Evolutionary conservation across 768 basidiomycete genomes (phyloP).

Genomic region (Lactarius sp.): DNA sequence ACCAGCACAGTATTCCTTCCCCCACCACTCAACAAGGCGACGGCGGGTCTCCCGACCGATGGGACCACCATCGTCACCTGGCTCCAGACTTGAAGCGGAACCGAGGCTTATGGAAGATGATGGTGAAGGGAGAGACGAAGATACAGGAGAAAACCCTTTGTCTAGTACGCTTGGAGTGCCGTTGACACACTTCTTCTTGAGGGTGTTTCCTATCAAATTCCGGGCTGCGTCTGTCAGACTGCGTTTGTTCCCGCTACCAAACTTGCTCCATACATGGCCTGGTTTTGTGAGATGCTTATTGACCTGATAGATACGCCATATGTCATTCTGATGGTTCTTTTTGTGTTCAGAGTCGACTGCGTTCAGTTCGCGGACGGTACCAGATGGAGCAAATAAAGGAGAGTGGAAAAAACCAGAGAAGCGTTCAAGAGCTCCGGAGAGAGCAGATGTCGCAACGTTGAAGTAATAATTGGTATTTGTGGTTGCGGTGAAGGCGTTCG

Average conservation of each 20-base stretch:
- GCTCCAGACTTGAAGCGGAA: constrained; percentile 51
- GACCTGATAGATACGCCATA: constrained; percentile 93
- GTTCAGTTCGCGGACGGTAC: constrained; percentile 85
- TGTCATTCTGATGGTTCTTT: constrained; percentile 87
- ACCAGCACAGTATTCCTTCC: constrained; percentile 71
- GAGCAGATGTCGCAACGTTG: constrained; percentile 57
- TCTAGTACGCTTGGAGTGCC: constrained; percentile 32
- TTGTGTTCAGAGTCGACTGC: constrained; percentile 97
- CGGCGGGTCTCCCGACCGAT: constrained; percentile 78
- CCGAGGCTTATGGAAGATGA: constrained; percentile 49
- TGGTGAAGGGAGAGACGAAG: constrained; percentile 53
- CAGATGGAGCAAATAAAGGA: constrained; percentile 83
- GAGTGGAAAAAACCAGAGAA: constrained; percentile 87
- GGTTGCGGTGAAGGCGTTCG: constrained; percentile 91
- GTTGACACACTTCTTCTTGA: constrained; percentile 28
- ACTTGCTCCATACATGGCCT: constrained; percentile 86
- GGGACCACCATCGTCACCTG: constrained; percentile 56
- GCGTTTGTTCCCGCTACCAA: constrained; percentile 81
- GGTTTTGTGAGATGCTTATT: constrained; percentile 79
- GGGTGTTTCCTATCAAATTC: constrained; percentile 48
- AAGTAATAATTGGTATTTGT: constrained; percentile 90
- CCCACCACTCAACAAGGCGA: constrained; percentile 83
- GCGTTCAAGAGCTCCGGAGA: constrained; percentile 67
- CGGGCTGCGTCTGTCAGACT: constrained; percentile 63
- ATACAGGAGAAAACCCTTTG: constrained; percentile 26